Conservation (phyloP, 768 basidiomycete genomes). For the Russula olivacea region DNA sequence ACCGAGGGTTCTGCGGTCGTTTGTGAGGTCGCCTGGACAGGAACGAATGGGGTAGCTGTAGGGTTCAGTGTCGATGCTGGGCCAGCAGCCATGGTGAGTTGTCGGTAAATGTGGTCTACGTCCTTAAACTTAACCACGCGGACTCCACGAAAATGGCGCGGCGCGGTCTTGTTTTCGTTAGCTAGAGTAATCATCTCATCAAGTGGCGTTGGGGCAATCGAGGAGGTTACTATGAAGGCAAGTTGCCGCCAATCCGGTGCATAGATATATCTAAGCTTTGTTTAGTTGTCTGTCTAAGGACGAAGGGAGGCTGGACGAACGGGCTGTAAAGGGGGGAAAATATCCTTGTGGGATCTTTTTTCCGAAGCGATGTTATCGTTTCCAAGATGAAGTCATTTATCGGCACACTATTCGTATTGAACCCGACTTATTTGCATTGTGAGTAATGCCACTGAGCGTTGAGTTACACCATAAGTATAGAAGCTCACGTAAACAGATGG, state of each 20-base stretch:
- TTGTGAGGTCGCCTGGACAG: not conserved
- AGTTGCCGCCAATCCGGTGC: constrained; percentile 3
- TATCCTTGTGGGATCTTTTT: constrained; percentile 1
- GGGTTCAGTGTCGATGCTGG: constrained; percentile 14
- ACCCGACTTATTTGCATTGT: constrained; percentile 7
- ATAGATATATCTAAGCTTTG: constrained; percentile 11
- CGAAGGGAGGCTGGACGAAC: not conserved
- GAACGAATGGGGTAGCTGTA: constrained; percentile 11
- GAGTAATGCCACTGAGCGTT: not conserved
- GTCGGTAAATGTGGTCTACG: constrained; percentile 2
- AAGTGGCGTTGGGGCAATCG: constrained; percentile 9
- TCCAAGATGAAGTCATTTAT: not conserved
- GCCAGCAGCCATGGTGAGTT: constrained; percentile 12
- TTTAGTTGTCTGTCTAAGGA: not conserved
- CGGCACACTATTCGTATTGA: not conserved
- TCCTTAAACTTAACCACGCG: constrained; percentile 11
- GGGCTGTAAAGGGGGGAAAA: constrained; percentile 2
- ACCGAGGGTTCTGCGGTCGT: not conserved
- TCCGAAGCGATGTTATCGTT: constrained; percentile 11
- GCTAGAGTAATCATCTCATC: constrained; percentile 19
- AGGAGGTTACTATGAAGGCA: not conserved
- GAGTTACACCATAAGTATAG: not conserved
- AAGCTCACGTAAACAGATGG: constrained; percentile 14
- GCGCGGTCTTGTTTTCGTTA: not conserved
- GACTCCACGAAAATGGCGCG: not conserved